Percentiles rank a stretch among this genome's conserved stretches.
phyloP scores from a whole-genome alignment of 2,329 filamentous ascomycete genomes.

The Septoria linicola region DNA sequence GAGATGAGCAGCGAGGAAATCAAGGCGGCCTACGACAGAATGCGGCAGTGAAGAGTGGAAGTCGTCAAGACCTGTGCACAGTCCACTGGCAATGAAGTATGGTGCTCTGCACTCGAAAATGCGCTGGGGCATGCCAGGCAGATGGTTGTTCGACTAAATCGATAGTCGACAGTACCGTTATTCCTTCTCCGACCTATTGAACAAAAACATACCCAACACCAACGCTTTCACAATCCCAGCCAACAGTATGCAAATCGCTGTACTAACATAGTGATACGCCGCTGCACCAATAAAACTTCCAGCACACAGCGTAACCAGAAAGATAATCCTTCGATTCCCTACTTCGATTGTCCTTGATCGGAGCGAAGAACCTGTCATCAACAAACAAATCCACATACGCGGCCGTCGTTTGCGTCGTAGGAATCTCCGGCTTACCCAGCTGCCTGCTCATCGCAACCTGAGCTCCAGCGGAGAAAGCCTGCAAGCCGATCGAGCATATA shows the following conservation, averaged over 20 bases:
- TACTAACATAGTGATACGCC: slow-evolving; percentile 34
- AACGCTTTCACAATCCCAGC: slow-evolving; percentile 12
- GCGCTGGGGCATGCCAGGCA: no score
- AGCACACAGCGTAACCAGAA: slow-evolving; percentile 49
- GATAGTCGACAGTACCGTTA: no score
- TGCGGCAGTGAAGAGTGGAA: no score
- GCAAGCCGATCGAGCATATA: slow-evolving; percentile 45
- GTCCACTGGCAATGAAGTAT: no score
- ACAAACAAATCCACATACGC: slow-evolving; percentile 62
- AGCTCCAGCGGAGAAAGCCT: slow-evolving; percentile 57
- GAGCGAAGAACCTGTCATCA: slow-evolving; percentile 51
- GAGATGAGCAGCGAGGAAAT: no score
- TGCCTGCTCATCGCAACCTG: slow-evolving; percentile 60
- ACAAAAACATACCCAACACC: slow-evolving; percentile 8
- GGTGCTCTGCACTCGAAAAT: no score
- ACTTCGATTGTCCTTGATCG: slow-evolving; percentile 46
- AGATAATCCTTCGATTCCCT: slow-evolving; percentile 52
- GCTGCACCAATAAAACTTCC: slow-evolving; percentile 55
- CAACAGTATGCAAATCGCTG: slow-evolving; percentile 9
- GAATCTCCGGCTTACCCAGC: slow-evolving; percentile 60
- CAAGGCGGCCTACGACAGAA: no score
- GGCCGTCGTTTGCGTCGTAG: slow-evolving; percentile 64
- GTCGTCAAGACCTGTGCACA: no score
- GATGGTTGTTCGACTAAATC: no score
- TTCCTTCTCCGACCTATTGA: no score